Evolutionary conservation across 768 basidiomycete genomes (phyloP).

Genomic region (Cubamyces sp.): DNA sequence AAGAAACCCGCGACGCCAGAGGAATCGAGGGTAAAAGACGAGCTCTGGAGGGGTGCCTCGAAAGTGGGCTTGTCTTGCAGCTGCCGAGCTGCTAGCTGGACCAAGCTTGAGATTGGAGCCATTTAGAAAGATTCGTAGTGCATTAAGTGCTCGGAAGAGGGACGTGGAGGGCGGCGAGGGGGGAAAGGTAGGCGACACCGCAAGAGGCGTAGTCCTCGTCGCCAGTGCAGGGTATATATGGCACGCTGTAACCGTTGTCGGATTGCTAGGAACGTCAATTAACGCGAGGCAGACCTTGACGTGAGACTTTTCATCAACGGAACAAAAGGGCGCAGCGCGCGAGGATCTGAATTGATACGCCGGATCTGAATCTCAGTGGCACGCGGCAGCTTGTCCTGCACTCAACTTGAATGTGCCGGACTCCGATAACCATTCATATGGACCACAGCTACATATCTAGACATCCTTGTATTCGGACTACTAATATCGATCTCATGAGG

Average conservation of each 20-base stretch:
- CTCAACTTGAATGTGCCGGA: too few relatives aligned
- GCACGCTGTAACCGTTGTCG: neutral
- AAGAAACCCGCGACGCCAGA: slow-evolving; percentile 24
- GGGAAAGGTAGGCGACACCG: too few relatives aligned
- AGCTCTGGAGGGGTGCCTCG: neutral
- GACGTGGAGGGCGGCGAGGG: neutral
- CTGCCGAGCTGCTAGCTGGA: neutral
- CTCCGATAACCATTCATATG: too few relatives aligned
- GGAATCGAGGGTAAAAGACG: slow-evolving; percentile 18
- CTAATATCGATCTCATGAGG: too few relatives aligned
- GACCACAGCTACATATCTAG: too few relatives aligned
- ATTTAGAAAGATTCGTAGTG: neutral
- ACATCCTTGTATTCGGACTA: too few relatives aligned
- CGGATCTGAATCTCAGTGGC: neutral
- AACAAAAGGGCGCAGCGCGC: neutral
- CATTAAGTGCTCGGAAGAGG: neutral
- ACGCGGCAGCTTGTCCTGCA: too few relatives aligned
- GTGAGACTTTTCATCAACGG: neutral
- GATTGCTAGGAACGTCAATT: neutral
- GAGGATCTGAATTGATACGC: neutral
- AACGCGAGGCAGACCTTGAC: neutral
- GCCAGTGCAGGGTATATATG: neutral
- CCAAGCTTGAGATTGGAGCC: neutral
- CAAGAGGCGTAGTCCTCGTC: neutral
- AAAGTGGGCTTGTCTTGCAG: neutral